Evolutionary conservation across 768 basidiomycete genomes (phyloP).

Genomic region (Lentinula raphanica): DNA sequence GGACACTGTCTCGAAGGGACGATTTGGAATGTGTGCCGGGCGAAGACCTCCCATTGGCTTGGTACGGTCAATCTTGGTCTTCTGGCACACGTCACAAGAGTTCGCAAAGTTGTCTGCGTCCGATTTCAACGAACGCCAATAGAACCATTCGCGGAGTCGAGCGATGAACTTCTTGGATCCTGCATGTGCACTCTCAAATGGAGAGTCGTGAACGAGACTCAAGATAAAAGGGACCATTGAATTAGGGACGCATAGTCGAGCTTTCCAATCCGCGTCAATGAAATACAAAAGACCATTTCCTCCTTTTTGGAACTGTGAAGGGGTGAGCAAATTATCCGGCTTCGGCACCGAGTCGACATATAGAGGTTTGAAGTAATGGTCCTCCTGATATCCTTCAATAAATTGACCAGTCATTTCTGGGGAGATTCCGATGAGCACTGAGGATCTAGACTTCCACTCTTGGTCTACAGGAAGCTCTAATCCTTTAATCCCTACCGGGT

Average conservation of each 20-base stretch:
- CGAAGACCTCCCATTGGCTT: conserved; percentile 13
- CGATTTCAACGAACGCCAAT: conserved; percentile 8
- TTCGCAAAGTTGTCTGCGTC: conserved; percentile 10
- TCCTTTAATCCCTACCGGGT: no score
- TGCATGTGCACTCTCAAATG: no score
- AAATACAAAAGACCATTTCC: not conserved
- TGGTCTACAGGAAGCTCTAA: no score
- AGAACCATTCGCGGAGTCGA: conserved; percentile 9
- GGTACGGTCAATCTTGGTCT: conserved; percentile 16
- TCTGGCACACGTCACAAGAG: conserved; percentile 17
- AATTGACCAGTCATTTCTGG: not conserved
- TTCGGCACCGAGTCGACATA: not conserved
- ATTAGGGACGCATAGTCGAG: conserved; percentile 14
- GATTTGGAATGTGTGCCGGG: conserved; percentile 16
- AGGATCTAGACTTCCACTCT: not conserved
- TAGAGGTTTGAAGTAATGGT: not conserved
- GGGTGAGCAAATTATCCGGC: not conserved
- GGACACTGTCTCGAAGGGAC: conserved; percentile 18
- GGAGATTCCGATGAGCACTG: not conserved
- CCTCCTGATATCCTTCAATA: not conserved
- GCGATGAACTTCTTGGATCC: conserved; percentile 9
- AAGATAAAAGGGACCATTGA: no score
- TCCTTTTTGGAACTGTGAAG: not conserved
- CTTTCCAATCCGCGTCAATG: no score
- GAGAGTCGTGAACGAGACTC: conserved; percentile 17